Evolutionary conservation across 805 yeast genomes (phyloP), one percentile per base, ranked within the genome.

Genomic region (Candida dendrica): DNA sequence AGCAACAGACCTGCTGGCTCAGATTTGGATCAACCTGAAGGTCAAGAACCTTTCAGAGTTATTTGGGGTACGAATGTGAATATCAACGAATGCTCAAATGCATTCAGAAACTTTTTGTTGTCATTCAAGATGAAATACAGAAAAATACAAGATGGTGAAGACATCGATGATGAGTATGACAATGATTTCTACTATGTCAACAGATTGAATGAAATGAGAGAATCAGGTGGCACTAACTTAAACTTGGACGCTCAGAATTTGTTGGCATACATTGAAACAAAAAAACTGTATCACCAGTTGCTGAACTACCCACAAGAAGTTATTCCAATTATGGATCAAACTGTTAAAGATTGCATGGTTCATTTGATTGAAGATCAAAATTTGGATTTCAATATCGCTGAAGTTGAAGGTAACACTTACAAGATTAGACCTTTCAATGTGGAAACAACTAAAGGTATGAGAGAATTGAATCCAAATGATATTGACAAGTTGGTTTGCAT

Each of bases 21-120:
- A n/a, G n/a, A n/a, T n/a, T n/a, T n/a, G n/a, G n/a, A n/a, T n/a
- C n/a, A n/a, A n/a, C n/a, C n/a, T 8, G 61, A 67, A 40, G 66
- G 69, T 19, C 77, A 76, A 41, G 96, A 84, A 49, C 95, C 95
- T 0, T 79, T 81, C 19, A 75, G 95, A 55, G 95, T 93, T 41
- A 91, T 93, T 56, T 93, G 98, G 98, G 98, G 98, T 64, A 93
- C 98, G 1, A 89, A 91, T 58, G 96, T 93, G 22, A 84, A 95
- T 38, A 90, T 93, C 56, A 86, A 80, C 56, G 96, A 93, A 56
- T 82, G 93, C 52, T 75, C 85, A 32, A 83, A 79, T 50, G 73
- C 76, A 39, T 91, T 93, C 66, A 72, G 95, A 49, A 81, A 81
- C 48, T 93, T 93, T 51, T 66, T 93, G 53, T 81, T 84, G 81